Base-by-base conservation (phyloP, 306 rosid species). In the Cucurbita ficifolia region DNA sequence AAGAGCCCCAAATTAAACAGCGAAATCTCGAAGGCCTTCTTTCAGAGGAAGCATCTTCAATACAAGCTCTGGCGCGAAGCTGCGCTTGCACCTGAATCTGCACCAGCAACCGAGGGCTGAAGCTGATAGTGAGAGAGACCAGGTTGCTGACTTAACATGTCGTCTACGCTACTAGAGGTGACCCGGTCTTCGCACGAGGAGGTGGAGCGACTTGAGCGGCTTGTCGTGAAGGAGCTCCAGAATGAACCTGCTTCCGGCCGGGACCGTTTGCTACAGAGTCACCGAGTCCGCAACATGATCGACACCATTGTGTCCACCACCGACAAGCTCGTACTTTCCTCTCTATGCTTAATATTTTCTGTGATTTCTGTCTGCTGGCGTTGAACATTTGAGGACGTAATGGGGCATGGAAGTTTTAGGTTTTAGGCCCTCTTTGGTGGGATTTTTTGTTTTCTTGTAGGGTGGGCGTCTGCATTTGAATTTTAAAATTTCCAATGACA, bases 181-280 rank as follows among this genome's bases (percentile, higher is more conserved):
- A 94, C 96, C 48, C 89, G 98, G 49, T 84, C 92, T 1, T 82
- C 91, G 8, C 97, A 94, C 80, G 99, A 94, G 89, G 97, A 94
- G 76, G 99, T 87, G 21, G 99, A 91, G 88, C 83, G 99, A 53
- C 19, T 89, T 40, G 99, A 94, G 90, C 85, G 98, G 42, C 79
- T 87, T 64, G 83, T 87, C 65, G 97, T 91, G 83, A 91, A 89
- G 86, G 97, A 94, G 69, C 91, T 94, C 6, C 97, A 91, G 84
- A 89, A 82, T 75, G 97, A 86, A 16, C 95, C 95, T 0, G 17
- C 87, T 0, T 35, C 80, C 16, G 76, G 74, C 85, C 87, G 83
- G 81, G 97, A 90, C 54, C 96, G 98, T 39, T 80, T 94, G 88
- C 82, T 78, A 57, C 97, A 88, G 88, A 89, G 96, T 64, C 99